Percentiles rank a stretch among this genome's conserved stretches.
Evolutionary conservation across 805 yeast genomes (phyloP).

Genomic region (Kockiozyma suomiensis): DNA sequence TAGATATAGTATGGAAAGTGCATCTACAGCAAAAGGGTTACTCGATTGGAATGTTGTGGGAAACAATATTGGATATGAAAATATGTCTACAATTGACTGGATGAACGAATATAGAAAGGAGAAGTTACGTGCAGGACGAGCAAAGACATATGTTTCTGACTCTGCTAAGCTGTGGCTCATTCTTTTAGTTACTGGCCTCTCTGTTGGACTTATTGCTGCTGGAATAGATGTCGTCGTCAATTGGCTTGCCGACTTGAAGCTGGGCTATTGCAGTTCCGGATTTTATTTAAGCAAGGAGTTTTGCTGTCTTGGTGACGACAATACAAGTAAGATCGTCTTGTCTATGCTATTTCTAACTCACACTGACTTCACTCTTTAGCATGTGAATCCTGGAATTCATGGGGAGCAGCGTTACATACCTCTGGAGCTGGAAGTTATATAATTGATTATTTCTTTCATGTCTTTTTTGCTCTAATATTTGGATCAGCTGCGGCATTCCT

Average conservation of each 20-base stretch:
- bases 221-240: conserved; percentile 75
- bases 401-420: conserved; percentile 42
- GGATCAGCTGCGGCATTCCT: conserved; percentile 47
- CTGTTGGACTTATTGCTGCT: conserved; percentile 80
- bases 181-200: conserved; percentile 67
- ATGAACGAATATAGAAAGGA: conserved; percentile 41
- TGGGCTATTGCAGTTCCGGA: conserved; percentile 69
- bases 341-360: conserved; percentile 45
- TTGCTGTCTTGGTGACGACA: conserved; percentile 69
- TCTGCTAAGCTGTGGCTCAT: conserved; percentile 63
- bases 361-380: conserved; percentile 40
- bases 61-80: conserved; percentile 25
- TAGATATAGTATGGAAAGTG: conserved; percentile 24
- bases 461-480: conserved; percentile 45
- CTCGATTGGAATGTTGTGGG: conserved; percentile 20
- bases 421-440: conserved; percentile 40
- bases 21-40: conserved; percentile 15
- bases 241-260: conserved; percentile 72
- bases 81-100: conserved; percentile 42
- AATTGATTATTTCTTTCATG: conserved; percentile 45
- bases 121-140: conserved; percentile 23
- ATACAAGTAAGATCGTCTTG: conserved; percentile 46
- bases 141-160: conserved; percentile 28
- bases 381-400: conserved; percentile 47
- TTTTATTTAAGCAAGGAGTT: conserved; percentile 67